Percentiles rank a stretch among this genome's conserved stretches.
phyloP scores from a whole-genome alignment of 345 rosid species.

The Anacardium occidentale region DNA sequence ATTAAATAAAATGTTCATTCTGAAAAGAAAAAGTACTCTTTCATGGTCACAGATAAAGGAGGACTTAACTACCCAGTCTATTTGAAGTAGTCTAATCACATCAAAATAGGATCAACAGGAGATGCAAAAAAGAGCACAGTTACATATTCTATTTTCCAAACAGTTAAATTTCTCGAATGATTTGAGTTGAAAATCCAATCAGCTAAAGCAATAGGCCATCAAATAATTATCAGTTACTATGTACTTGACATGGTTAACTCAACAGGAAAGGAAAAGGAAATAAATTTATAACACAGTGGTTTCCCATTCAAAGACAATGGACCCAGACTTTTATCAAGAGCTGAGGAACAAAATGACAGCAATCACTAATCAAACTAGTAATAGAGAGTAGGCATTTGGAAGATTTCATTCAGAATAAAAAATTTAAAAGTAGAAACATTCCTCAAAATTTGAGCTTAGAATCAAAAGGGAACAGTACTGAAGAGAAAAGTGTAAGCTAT shows the following conservation, averaged over 20 bases:
- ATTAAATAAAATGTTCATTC: not conserved
- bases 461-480: not conserved
- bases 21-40: not conserved
- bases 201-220: not conserved
- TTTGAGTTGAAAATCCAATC: not conserved
- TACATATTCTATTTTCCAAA: too few relatives aligned
- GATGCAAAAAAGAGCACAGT: not conserved
- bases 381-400: not conserved
- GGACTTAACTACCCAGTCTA: not conserved
- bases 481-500: not conserved
- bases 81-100: not conserved
- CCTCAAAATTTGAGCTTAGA: not conserved
- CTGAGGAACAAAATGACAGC: not conserved
- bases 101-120: too few relatives aligned
- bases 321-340: not conserved
- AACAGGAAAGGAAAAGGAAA: not conserved
- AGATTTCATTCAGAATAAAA: not conserved
- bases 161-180: not conserved
- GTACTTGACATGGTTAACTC: not conserved
- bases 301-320: not conserved
- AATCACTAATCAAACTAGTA: not conserved
- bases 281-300: not conserved
- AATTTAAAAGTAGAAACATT: not conserved
- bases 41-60: not conserved
- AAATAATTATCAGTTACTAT: not conserved